These are phyloP conservation scores for Lodderomyces beijingensis DNA, from an alignment of 1,139 yeast genomes.

Conservation along the genomic window DNA sequence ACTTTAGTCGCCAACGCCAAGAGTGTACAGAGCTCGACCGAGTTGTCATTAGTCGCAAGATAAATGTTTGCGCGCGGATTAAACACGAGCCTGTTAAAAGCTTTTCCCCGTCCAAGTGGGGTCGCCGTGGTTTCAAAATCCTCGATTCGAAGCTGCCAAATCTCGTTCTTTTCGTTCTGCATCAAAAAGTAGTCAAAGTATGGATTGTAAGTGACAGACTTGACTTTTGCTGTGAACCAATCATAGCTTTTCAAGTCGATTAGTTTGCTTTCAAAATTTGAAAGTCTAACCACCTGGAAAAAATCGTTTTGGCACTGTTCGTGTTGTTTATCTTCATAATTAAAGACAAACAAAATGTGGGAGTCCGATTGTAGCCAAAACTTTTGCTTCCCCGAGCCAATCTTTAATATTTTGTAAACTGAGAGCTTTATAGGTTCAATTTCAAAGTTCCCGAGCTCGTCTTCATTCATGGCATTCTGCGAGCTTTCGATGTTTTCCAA, in stretches of 20 bases:
- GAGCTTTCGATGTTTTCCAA: conserved; percentile 39
- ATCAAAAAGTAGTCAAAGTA: conserved; percentile 28
- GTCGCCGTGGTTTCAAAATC: conserved; percentile 10
- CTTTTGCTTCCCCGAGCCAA: conserved; percentile 28
- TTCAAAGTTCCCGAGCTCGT: conserved; percentile 24
- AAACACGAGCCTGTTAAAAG: not conserved
- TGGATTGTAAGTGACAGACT: conserved; percentile 23
- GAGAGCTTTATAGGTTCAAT: conserved; percentile 28
- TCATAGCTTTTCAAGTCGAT: conserved; percentile 24
- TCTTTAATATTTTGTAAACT: conserved; percentile 32
- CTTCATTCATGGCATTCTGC: conserved; percentile 28
- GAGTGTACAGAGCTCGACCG: not conserved
- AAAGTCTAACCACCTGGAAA: conserved; percentile 35
- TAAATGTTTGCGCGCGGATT: conserved; percentile 18
- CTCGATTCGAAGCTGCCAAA: conserved; percentile 26
- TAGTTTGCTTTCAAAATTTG: conserved; percentile 28
- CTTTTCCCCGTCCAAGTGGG: not conserved
- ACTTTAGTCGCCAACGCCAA: not conserved
- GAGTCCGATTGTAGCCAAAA: conserved; percentile 41
- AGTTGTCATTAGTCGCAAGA: not conserved
- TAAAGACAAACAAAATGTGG: conserved; percentile 33
- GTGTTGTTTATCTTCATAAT: conserved; percentile 17
- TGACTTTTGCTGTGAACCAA: conserved; percentile 28
- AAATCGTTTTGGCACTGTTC: conserved; percentile 11
- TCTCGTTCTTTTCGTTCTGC: conserved; percentile 24